phyloP scores from a whole-genome alignment of 2,329 filamentous ascomycete genomes.

The Lecanicillium sp. region DNA sequence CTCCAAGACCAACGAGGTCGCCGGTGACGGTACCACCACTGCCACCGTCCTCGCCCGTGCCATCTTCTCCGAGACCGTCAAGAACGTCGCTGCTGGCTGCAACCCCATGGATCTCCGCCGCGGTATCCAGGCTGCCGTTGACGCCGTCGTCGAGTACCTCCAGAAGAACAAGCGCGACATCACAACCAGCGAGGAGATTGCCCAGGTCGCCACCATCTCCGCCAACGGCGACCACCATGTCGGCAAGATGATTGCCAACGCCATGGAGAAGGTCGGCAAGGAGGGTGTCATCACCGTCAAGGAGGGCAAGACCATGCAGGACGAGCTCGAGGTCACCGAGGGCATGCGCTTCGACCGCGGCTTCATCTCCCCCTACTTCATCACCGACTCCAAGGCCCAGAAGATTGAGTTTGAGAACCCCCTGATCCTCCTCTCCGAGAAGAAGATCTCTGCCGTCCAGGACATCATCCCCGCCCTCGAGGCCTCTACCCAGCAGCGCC shows the following conservation, averaged over 20 bases:
- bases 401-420: conserved; percentile 99
- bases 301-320: conserved; percentile 97
- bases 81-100: conserved; percentile 98
- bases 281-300: conserved; percentile 99
- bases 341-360: conserved; percentile 99
- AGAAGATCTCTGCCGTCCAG: conserved; percentile 99
- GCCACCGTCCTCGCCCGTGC: conserved; percentile 93
- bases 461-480: conserved; percentile 98
- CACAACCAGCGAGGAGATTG: conserved; percentile 93
- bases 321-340: conserved; percentile 98
- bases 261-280: conserved; percentile 99
- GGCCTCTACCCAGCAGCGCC: conserved; percentile 89
- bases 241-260: conserved; percentile 90
- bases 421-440: conserved; percentile 95
- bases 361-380: conserved; percentile 98
- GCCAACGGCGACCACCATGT: conserved; percentile 96
- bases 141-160: conserved; percentile 88
- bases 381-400: conserved; percentile 96
- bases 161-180: conserved; percentile 96
- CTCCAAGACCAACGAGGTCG: conserved; percentile 98
- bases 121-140: conserved; percentile 93
- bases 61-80: conserved; percentile 99
- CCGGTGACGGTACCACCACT: conserved; percentile 97
- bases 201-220: conserved; percentile 95
- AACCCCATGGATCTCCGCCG: conserved; percentile 99